Evolutionary conservation across 2,329 filamentous ascomycete genomes (phyloP).

Genomic region (Colletotrichum sp.): DNA sequence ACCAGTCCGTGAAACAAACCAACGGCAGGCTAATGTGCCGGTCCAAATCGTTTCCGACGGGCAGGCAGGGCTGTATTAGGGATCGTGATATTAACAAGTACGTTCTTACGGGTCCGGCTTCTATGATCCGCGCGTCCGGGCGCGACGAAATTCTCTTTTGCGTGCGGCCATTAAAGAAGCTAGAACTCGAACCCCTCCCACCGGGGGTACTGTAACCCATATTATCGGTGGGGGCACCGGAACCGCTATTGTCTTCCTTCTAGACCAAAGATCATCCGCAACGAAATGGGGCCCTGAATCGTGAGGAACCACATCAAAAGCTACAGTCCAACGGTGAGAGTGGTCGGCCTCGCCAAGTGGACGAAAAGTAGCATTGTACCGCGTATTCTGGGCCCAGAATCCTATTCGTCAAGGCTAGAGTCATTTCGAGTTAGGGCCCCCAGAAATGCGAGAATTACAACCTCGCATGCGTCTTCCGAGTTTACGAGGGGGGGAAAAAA

Average conservation of each 20-base stretch:
- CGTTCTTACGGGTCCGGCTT: not conserved
- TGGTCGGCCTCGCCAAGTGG: not conserved
- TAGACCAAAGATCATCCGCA: not conserved
- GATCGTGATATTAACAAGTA: not conserved
- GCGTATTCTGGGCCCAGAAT: not conserved
- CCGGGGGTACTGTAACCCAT: not conserved
- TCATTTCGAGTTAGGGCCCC: not conserved
- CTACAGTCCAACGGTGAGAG: not conserved
- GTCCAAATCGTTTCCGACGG: not conserved
- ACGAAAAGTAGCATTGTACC: not conserved
- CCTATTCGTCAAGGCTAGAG: not conserved
- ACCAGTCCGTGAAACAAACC: not conserved
- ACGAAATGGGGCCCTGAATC: not conserved
- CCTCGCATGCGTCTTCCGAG: not conserved
- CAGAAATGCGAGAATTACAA: not conserved
- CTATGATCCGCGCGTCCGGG: not conserved
- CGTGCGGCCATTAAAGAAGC: not conserved
- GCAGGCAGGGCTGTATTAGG: not conserved
- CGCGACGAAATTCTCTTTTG: not conserved
- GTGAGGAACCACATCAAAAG: not conserved
- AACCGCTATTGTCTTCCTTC: not conserved
- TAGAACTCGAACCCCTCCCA: not conserved
- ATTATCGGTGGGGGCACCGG: not conserved
- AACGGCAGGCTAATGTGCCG: not conserved
- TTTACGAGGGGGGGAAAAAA: not conserved